These are phyloP conservation scores for Rhododendron ovatum DNA, from an alignment of 148 eudicot genomes.

Conservation along the genomic window DNA sequence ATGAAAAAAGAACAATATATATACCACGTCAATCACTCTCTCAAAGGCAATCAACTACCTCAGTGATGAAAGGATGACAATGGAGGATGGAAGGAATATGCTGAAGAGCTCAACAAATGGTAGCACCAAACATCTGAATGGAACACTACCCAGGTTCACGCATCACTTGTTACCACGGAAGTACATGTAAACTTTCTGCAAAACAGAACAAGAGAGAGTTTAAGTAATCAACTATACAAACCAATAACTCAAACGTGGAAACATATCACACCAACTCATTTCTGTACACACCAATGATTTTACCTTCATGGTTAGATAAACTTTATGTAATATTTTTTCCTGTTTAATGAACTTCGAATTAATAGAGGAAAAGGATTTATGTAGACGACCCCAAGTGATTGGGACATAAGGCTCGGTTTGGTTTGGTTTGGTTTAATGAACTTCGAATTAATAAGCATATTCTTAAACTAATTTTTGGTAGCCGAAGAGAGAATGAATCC, in stretches of 20 bases:
- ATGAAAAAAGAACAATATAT: not conserved
- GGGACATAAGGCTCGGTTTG: too few relatives aligned
- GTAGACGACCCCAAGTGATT: too few relatives aligned
- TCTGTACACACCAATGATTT: not conserved
- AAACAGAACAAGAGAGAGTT: not conserved
- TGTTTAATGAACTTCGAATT: not conserved
- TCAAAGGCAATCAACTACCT: not conserved
- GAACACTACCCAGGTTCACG: not conserved
- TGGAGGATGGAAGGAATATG: constrained; percentile 5
- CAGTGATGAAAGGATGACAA: not conserved
- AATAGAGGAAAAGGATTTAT: not conserved
- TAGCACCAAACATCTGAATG: not conserved
- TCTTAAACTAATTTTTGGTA: not conserved
- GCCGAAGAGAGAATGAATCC: not conserved
- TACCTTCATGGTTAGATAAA: not conserved
- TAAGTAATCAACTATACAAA: not conserved
- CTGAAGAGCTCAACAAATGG: constrained; percentile 10
- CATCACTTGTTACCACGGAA: constrained; percentile 27
- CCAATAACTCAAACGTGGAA: not conserved
- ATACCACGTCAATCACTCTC: not conserved
- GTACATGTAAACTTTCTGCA: constrained; percentile 27
- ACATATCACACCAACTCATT: not conserved
- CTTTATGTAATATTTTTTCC: not conserved
- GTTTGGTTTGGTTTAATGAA: too few relatives aligned
- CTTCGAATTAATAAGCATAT: not conserved